These are phyloP conservation scores for Brassica hybrid DNA, from an alignment of 441 rosid genomes.

Conservation along the genomic window DNA sequence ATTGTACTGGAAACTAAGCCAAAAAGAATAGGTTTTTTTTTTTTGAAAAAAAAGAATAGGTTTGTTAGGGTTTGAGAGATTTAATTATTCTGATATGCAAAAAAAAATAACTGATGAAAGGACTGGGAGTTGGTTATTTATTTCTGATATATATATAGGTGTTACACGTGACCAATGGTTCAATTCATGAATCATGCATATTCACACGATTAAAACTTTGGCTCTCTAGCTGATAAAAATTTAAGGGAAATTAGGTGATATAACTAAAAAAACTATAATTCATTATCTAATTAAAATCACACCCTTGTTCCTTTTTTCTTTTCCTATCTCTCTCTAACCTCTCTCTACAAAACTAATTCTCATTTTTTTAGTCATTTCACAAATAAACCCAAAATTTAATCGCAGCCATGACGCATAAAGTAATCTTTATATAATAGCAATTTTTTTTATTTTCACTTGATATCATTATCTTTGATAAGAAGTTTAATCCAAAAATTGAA, in stretches of 20 bases:
- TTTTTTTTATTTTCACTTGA: too few species aligned
- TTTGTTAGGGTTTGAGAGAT: background rate
- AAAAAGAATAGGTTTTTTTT: background rate
- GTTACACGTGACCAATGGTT: background rate
- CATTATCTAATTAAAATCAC: too few species aligned
- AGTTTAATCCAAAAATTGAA: too few species aligned
- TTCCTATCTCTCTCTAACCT: too few species aligned
- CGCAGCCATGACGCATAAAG: background rate
- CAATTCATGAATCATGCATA: background rate
- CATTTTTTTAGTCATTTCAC: too few species aligned
- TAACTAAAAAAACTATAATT: too few species aligned
- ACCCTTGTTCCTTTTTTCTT: too few species aligned
- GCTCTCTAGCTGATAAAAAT: background rate
- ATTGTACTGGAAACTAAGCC: background rate
- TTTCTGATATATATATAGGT: background rate
- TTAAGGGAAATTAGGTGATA: too few species aligned
- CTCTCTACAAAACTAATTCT: too few species aligned
- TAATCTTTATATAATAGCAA: too few species aligned
- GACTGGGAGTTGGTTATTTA: background rate
- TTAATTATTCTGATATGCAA: background rate
- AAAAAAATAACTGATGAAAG: background rate
- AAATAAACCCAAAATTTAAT: too few species aligned
- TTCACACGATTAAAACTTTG: background rate
- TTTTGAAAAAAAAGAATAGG: background rate
- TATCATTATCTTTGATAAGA: too few species aligned